Base-by-base conservation (phyloP, 2,329 filamentous ascomycete genomes). In the Colletotrichum cereale region DNA sequence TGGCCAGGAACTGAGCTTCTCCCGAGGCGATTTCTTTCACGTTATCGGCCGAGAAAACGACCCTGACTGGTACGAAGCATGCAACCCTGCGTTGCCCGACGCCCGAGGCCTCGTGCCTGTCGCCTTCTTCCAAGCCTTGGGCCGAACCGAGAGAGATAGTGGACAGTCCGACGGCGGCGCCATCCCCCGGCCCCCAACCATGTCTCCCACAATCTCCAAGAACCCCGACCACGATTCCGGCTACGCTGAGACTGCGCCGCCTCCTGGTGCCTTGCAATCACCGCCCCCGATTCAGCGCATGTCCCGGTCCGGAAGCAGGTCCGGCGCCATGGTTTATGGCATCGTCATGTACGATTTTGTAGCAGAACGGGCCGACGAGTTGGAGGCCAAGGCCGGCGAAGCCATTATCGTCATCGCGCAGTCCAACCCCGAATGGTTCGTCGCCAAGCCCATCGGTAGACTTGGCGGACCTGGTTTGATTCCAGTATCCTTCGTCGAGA, bases 361-460 rank as follows among this genome's bases (percentile, higher is more conserved):
- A 76, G 96, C 96, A 0, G 96, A 98, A 82, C 87, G 96, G 68
- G 93, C 95, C n/a, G 96, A 99, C 81, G 96, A 99, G 83, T 84
- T 99, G 70, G 95, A 98, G 76, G 96, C 96, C 60, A 97, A 97
- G 81, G 93, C 94, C 57, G 96, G 95, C 69, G 96, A 99, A 83
- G 94, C 95, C 64, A 98, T 99, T 78, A 98, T 99, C 75, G 95
- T 99, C 66, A 98, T 98, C 79, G 96, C 96, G 55, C 96, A 98
- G 82, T 98, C 96, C 8, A 98, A 98, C 78, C 94, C 96, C 6
- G 96, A 99, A 82, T 99, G 96, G 96, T 98, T 98, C 79, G 96
- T 99, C 73, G 96, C 96, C 62, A 99, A 99, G 83, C 96, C 96
- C n/a, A 99, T 99, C 80, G 96, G 95, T 73, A 89, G 96, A 75